Percentiles rank a stretch among this genome's conserved stretches.
phyloP scores from a whole-genome alignment of 179 eudicot genomes.

The Beta lomatogona region DNA sequence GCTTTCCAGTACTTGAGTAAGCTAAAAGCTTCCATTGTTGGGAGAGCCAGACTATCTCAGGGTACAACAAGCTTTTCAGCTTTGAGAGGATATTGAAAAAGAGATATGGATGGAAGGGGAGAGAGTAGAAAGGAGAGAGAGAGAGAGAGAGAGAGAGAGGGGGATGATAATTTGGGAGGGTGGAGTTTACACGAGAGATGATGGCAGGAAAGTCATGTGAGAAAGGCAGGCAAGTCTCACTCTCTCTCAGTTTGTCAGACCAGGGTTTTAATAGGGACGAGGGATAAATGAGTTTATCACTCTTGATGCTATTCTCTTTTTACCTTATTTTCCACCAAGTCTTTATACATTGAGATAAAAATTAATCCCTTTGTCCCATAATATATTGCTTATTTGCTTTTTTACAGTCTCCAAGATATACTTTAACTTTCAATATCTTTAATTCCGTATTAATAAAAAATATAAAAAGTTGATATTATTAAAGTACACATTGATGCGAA shows the following conservation, averaged over 20 bases:
- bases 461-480: too few relatives aligned
- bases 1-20: slow-evolving; percentile 71
- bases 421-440: too few relatives aligned
- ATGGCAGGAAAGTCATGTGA: slow-evolving; percentile 21
- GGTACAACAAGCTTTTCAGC: not conserved
- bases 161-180: too few relatives aligned
- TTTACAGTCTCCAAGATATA: too few relatives aligned
- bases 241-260: not conserved
- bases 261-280: not conserved
- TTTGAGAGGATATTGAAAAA: not conserved
- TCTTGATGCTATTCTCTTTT: not conserved
- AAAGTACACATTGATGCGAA: too few relatives aligned
- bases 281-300: not conserved
- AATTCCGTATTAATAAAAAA: too few relatives aligned
- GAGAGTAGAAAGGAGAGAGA: not conserved
- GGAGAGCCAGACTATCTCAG: slow-evolving; percentile 60
- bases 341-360: too few relatives aligned
- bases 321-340: not conserved
- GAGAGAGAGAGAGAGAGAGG: too few relatives aligned
- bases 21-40: slow-evolving; percentile 80
- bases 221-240: not conserved
- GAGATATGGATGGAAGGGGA: not conserved
- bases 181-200: not conserved
- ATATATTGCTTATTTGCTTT: too few relatives aligned
- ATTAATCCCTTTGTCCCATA: too few relatives aligned